Evolutionary conservation across 352 stramenopile species (phyloP), one percentile per base, ranked within the genome.

Genomic region (Pythium rhizo-oryzae): DNA sequence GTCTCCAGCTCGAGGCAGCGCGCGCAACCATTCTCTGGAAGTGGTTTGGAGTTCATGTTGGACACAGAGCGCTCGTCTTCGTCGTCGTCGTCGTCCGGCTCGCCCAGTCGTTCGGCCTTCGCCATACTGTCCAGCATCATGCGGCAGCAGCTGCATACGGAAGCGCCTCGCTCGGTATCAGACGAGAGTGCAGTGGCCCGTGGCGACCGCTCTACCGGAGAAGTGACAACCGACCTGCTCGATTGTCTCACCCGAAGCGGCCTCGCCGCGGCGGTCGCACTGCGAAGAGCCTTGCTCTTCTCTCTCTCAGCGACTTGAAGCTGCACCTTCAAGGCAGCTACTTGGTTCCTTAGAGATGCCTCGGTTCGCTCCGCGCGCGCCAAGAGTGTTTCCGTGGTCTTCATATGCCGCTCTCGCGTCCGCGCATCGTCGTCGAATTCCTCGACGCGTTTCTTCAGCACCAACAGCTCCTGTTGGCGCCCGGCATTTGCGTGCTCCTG

Each of bases 281-380:
- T 24, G 23, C 57, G 57, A 8, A 53, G 6, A 7, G 23, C 37
- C 41, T 72, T 69, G 43, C 67, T 74, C 43, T 74, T 77, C 28
- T 77, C 65, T 1, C 56, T 53, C 59, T 82, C 67, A 0, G 62
- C 15, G 2, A 49, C 23, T 12, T 60, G 71, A 3, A 79, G 7
- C 44, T 74, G 78, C 15, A 50, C 37, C 25, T 75, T 79, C 19
- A 71, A 66, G 6, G 52, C 46, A 13, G 63, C 54, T 15, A 81
- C 28, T 18, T 82, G 64, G 23, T 64, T 71, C 0, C 72, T 62
- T 4, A 85, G 60, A 5, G 66, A 71, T 15, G 62, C 63, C 66
- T 85, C 78, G 0, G 63, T 75, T 23, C 61, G 69, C 37, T 81
- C 75, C 1, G 74, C 55, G 39, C 77, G 79, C n/a, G 55, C 59